phyloP scores from a whole-genome alignment of 1,284 basidiomycete genomes.

The Chondrostereum purpureum region DNA sequence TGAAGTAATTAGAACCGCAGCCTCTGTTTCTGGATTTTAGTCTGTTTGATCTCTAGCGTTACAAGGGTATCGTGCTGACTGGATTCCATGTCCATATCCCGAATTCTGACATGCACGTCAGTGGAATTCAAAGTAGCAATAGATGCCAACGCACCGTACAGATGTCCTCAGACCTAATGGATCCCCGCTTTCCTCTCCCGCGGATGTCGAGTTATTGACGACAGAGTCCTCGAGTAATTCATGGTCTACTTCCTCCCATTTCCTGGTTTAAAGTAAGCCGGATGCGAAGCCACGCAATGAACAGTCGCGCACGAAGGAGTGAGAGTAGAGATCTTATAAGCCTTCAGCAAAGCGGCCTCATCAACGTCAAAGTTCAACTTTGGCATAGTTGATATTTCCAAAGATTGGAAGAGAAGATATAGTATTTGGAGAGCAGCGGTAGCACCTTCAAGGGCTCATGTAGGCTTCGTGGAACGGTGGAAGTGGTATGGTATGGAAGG shows the following conservation, averaged over 20 bases:
- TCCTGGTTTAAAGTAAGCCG: slow-evolving; percentile 31
- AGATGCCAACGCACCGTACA: slow-evolving; percentile 47
- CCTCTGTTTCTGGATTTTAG: slow-evolving; percentile 43
- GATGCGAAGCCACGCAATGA: not conserved
- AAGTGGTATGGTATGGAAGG: too few species aligned
- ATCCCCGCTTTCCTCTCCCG: slow-evolving; percentile 55
- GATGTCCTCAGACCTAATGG: slow-evolving; percentile 59
- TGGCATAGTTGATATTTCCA: too few species aligned
- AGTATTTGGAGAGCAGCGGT: too few species aligned
- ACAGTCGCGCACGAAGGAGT: slow-evolving; percentile 62
- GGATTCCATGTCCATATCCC: slow-evolving; percentile 65
- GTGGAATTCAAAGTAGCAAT: slow-evolving; percentile 8
- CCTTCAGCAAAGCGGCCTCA: slow-evolving; percentile 67
- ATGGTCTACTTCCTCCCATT: slow-evolving; percentile 79
- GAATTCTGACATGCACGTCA: slow-evolving; percentile 35
- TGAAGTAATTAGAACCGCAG: slow-evolving; percentile 76
- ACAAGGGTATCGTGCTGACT: slow-evolving; percentile 39
- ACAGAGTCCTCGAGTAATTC: slow-evolving; percentile 60
- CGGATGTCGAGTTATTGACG: slow-evolving; percentile 33
- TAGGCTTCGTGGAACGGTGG: too few species aligned
- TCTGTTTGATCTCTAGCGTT: slow-evolving; percentile 2
- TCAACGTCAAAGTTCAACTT: slow-evolving; percentile 63
- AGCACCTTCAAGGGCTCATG: too few species aligned
- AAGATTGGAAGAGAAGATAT: too few species aligned
- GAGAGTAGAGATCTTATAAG: slow-evolving; percentile 67